Evolutionary conservation across 371 early-diverging fungal genomes (phyloP).

Genomic region (Actinomortierella ambigua): DNA sequence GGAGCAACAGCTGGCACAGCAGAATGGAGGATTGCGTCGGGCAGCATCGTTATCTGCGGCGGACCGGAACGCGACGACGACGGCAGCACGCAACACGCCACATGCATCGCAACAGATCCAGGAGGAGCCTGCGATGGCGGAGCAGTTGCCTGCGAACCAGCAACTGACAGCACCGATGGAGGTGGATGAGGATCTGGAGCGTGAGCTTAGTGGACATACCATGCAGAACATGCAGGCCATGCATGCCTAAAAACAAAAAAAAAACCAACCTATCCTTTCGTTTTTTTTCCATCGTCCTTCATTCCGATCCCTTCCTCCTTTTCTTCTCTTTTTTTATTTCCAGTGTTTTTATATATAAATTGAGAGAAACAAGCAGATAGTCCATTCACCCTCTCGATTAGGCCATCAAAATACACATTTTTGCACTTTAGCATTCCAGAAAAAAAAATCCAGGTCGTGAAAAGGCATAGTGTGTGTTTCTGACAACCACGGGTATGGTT

Average conservation of each 20-base stretch:
- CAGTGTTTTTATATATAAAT: no score
- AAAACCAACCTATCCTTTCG: no score
- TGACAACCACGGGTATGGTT: neutral
- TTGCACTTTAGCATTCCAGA: neutral
- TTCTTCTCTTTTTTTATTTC: no score
- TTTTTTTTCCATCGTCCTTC: no score
- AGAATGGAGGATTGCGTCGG: constrained; percentile 36
- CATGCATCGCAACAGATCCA: constrained; percentile 28
- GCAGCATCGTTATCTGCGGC: constrained; percentile 38
- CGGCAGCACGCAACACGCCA: constrained; percentile 30
- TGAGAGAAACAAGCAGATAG: no score
- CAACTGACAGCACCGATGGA: constrained; percentile 48
- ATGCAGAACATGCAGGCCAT: constrained; percentile 10
- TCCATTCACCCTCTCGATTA: no score
- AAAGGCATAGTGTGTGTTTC: neutral
- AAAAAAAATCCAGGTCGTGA: neutral
- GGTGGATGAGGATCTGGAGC: constrained; percentile 62
- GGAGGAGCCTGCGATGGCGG: constrained; percentile 34
- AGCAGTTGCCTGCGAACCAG: constrained; percentile 25
- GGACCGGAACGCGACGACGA: constrained; percentile 35
- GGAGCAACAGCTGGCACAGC: constrained; percentile 27
- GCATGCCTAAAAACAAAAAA: constrained; percentile 11
- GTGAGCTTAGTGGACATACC: constrained; percentile 56
- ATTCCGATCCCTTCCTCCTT: no score
- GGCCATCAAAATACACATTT: no score